Evolutionary conservation across 2,329 filamentous ascomycete genomes (phyloP).

Genomic region (Microsporum canis): DNA sequence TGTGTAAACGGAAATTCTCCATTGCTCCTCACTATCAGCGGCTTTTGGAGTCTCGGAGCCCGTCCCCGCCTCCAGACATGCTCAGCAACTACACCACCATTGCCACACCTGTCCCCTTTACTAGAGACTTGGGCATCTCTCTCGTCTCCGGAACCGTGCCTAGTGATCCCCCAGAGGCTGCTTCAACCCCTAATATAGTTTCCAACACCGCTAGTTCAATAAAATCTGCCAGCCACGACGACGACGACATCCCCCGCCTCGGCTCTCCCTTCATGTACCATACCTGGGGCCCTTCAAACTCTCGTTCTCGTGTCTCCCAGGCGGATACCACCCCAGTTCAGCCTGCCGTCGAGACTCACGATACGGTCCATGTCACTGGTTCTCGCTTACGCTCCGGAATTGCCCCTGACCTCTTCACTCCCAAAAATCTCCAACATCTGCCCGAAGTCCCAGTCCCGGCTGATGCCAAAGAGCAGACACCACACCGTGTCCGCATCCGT

Average conservation of each 20-base stretch:
- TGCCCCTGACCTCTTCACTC: constrained; percentile 44
- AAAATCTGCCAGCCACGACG: neutral
- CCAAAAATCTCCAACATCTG: constrained; percentile 46
- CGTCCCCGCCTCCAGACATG: constrained; percentile 44
- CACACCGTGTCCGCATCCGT: constrained; percentile 40
- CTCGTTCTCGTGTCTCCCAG: constrained; percentile 20
- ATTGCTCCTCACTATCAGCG: constrained; percentile 55
- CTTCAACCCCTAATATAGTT: neutral
- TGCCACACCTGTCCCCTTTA: constrained; percentile 26
- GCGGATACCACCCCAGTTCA: constrained; percentile 14
- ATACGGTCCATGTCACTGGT: constrained; percentile 36
- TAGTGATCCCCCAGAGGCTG: constrained; percentile 21
- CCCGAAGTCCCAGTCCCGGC: neutral
- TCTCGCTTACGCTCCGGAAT: constrained; percentile 42
- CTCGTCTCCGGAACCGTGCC: constrained; percentile 33
- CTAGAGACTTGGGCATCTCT: constrained; percentile 36
- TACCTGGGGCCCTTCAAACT: constrained; percentile 38
- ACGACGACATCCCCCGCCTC: constrained; percentile 27
- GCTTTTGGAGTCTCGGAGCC: constrained; percentile 48
- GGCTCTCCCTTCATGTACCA: constrained; percentile 41
- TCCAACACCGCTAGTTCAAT: neutral
- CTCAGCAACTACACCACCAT: constrained; percentile 23
- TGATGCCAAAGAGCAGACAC: neutral
- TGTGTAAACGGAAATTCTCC: constrained; percentile 51
- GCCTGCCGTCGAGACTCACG: constrained; percentile 27